Conservation (phyloP, 1,139 yeast species). For the Kodamaea derodonti region DNA sequence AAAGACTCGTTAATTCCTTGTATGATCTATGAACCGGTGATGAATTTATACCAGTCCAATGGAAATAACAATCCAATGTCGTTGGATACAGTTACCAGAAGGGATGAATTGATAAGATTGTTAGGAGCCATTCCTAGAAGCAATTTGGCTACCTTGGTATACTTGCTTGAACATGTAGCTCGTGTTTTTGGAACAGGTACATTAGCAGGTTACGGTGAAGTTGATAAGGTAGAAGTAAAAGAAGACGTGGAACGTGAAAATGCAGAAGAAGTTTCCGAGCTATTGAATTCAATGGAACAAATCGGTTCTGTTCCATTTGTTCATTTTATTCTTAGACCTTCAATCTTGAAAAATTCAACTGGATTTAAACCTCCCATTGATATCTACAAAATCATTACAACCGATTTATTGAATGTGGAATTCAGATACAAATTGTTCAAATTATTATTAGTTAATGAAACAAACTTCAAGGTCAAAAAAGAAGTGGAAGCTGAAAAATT, state of each 20-base stretch:
- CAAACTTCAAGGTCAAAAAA: slow-evolving; percentile 25
- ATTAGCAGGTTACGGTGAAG: slow-evolving; percentile 27
- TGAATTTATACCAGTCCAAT: slow-evolving; percentile 19
- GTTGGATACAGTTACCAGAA: slow-evolving; percentile 8
- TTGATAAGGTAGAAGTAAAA: slow-evolving; percentile 28
- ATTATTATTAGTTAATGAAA: slow-evolving; percentile 29
- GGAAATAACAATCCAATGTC: slow-evolving; percentile 6
- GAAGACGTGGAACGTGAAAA: slow-evolving; percentile 10
- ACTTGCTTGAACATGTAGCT: slow-evolving; percentile 34
- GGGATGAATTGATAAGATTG: slow-evolving; percentile 21
- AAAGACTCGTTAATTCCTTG: slow-evolving; percentile 45
- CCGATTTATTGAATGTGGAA: slow-evolving; percentile 26
- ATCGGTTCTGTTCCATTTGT: slow-evolving; percentile 41
- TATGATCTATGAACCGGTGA: slow-evolving; percentile 35
- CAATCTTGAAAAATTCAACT: slow-evolving; percentile 29
- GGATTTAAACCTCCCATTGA: slow-evolving; percentile 44
- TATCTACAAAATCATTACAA: slow-evolving; percentile 24
- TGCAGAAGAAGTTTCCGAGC: slow-evolving; percentile 11
- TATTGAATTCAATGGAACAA: slow-evolving; percentile 34
- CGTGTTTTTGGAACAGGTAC: slow-evolving; percentile 21
- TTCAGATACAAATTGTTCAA: slow-evolving; percentile 24
- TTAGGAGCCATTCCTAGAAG: slow-evolving; percentile 39
- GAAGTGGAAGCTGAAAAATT: slow-evolving; percentile 25
- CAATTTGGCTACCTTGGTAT: slow-evolving; percentile 37
- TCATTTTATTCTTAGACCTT: slow-evolving; percentile 42